phyloP scores from a whole-genome alignment of 768 basidiomycete species.

The Amanita molliuscula region DNA sequence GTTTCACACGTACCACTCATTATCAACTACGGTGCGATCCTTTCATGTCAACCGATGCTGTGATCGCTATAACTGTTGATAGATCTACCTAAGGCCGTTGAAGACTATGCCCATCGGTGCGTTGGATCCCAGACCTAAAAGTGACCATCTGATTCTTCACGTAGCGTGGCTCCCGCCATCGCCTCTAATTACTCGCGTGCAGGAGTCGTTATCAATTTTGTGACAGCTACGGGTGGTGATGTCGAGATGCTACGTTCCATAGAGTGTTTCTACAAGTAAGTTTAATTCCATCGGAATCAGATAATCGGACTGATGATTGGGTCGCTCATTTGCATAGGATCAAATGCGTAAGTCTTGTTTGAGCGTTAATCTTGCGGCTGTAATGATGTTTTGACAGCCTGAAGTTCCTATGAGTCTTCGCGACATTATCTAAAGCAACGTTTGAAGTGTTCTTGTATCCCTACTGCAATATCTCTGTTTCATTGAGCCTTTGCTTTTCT shows the following conservation, averaged over 20 bases:
- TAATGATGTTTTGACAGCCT: constrained; percentile 40
- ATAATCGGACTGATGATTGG: background rate
- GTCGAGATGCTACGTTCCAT: constrained; percentile 98
- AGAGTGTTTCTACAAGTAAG: constrained; percentile 95
- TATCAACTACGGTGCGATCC: constrained; percentile 75
- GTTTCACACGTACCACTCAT: constrained; percentile 86
- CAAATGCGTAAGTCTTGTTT: constrained; percentile 67
- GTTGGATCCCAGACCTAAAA: constrained; percentile 7
- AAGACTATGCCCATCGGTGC: constrained; percentile 94
- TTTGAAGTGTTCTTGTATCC: constrained; percentile 68
- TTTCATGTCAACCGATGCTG: background rate
- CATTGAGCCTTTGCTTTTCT: constrained; percentile 28
- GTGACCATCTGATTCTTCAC: background rate
- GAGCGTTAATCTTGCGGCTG: background rate
- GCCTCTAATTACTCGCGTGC: constrained; percentile 79
- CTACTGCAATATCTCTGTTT: constrained; percentile 42
- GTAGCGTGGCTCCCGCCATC: constrained; percentile 80
- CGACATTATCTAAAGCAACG: constrained; percentile 65
- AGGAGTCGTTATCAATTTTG: constrained; percentile 92
- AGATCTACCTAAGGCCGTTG: constrained; percentile 92
- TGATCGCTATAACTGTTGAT: constrained; percentile 8
- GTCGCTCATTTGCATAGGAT: constrained; percentile 34
- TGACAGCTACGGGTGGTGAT: constrained; percentile 94
- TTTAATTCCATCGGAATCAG: background rate
- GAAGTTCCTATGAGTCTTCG: constrained; percentile 88